phyloP scores from a whole-genome alignment of 2,329 filamentous ascomycete genomes.

The Dothistroma pini region DNA sequence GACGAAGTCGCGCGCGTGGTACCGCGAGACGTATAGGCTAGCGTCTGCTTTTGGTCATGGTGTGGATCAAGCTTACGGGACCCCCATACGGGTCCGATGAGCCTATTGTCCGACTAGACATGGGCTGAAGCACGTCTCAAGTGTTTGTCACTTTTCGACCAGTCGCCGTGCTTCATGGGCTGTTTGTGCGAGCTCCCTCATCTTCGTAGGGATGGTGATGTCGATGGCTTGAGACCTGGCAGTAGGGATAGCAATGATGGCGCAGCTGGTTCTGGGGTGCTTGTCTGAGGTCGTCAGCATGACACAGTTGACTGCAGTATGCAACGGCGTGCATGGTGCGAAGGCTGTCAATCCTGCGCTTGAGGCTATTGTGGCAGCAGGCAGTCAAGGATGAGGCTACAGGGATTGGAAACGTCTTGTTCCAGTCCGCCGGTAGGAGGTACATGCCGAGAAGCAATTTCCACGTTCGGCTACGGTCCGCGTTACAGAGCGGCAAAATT shows the following conservation, averaged over 20 bases:
- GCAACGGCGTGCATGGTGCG: not conserved
- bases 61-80: not conserved
- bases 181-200: not conserved
- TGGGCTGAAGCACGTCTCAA: not conserved
- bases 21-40: not conserved
- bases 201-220: not conserved
- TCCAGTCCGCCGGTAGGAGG: not conserved
- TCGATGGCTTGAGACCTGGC: not conserved
- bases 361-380: not conserved
- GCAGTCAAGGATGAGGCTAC: too few species aligned
- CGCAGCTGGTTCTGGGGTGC: not conserved
- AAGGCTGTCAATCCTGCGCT: not conserved
- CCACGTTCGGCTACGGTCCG: not conserved
- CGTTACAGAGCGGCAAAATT: too few species aligned
- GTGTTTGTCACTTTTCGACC: not conserved
- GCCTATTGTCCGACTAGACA: not conserved
- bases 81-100: not conserved
- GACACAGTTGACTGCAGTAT: not conserved
- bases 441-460: not conserved
- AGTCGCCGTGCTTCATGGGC: not conserved
- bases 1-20: not conserved
- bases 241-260: not conserved
- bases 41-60: not conserved
- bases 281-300: not conserved
- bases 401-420: not conserved